phyloP scores from a whole-genome alignment of 2,329 filamentous ascomycete genomes.

The Colletotrichum acutatum region DNA sequence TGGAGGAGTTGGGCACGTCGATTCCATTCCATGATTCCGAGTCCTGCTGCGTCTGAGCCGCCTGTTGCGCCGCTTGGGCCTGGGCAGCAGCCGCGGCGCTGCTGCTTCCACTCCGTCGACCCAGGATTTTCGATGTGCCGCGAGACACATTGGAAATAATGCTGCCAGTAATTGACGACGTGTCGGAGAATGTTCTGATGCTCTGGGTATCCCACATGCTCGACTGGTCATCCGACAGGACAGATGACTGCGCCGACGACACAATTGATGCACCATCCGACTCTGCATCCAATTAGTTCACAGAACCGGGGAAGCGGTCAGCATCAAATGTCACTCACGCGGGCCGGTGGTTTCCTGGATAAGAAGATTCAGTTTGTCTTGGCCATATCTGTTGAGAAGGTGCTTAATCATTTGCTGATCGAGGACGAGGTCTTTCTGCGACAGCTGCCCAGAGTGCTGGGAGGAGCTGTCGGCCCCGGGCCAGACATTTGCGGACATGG shows the following conservation, averaged over 20 bases:
- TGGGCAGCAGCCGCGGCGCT: slow-evolving; percentile 30
- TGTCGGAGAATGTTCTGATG: slow-evolving; percentile 51
- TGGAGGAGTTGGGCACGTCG: slow-evolving; percentile 8
- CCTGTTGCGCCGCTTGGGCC: slow-evolving; percentile 30
- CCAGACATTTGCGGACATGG: slow-evolving; percentile 43
- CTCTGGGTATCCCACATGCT: slow-evolving; percentile 51
- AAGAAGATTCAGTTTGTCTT: slow-evolving; percentile 45
- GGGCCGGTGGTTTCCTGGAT: slow-evolving; percentile 45
- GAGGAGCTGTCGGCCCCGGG: slow-evolving; percentile 45
- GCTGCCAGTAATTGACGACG: slow-evolving; percentile 51
- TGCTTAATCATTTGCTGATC: slow-evolving; percentile 49
- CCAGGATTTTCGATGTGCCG: slow-evolving; percentile 48
- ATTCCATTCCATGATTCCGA: slow-evolving; percentile 25
- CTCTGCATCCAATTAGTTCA: slow-evolving; percentile 22
- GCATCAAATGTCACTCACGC: slow-evolving; percentile 41
- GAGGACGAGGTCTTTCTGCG: slow-evolving; percentile 38
- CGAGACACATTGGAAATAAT: slow-evolving; percentile 54
- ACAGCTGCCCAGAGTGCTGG: slow-evolving; percentile 34
- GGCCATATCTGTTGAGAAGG: slow-evolving; percentile 46
- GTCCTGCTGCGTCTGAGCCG: slow-evolving; percentile 19
- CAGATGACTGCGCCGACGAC: slow-evolving; percentile 48
- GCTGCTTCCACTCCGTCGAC: slow-evolving; percentile 39
- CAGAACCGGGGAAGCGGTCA: background rate
- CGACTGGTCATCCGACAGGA: slow-evolving; percentile 48
- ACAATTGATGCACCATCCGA: slow-evolving; percentile 48